Percentiles rank a stretch among this genome's conserved stretches.
Evolutionary conservation across 345 rosid species (phyloP).

Genomic region (Erodium maritimum): DNA sequence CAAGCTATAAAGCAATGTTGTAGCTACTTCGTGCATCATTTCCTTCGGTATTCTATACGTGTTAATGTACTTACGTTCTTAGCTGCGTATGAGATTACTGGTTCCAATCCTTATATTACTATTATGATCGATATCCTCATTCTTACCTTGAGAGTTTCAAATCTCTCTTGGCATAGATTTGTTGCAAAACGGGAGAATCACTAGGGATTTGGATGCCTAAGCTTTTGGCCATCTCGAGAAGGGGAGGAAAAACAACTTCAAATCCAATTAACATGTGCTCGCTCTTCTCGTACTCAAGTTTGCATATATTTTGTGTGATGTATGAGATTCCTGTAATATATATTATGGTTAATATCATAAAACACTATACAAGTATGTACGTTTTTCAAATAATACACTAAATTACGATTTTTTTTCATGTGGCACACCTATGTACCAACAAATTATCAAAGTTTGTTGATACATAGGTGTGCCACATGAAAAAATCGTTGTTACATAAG

Average conservation of each 20-base stretch:
- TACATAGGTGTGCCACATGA: no score
- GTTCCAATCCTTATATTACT: no score
- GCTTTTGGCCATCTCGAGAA: slow-evolving; percentile 50
- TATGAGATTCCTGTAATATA: slow-evolving; percentile 49
- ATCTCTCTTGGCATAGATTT: slow-evolving; percentile 46
- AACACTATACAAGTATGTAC: no score
- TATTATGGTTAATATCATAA: no score
- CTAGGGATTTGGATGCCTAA: slow-evolving; percentile 43
- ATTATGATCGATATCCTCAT: no score
- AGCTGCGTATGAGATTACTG: no score
- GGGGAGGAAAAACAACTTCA: slow-evolving; percentile 87
- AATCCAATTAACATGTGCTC: slow-evolving; percentile 96
- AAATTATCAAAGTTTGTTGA: no score
- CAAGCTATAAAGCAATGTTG: slow-evolving; percentile 86
- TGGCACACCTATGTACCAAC: no score
- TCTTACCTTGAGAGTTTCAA: slow-evolving; percentile 64
- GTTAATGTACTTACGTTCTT: no score
- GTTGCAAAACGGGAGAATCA: slow-evolving; percentile 40
- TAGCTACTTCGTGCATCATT: slow-evolving; percentile 71
- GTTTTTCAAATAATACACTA: no score
- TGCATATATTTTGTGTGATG: slow-evolving; percentile 45
- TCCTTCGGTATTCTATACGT: slow-evolving; percentile 70
- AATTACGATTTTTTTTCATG: no score
- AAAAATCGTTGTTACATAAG: no score
- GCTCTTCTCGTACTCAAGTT: slow-evolving; percentile 52